Evolutionary conservation across 306 rosid species (phyloP).

Genomic region (Medicago arabica): DNA sequence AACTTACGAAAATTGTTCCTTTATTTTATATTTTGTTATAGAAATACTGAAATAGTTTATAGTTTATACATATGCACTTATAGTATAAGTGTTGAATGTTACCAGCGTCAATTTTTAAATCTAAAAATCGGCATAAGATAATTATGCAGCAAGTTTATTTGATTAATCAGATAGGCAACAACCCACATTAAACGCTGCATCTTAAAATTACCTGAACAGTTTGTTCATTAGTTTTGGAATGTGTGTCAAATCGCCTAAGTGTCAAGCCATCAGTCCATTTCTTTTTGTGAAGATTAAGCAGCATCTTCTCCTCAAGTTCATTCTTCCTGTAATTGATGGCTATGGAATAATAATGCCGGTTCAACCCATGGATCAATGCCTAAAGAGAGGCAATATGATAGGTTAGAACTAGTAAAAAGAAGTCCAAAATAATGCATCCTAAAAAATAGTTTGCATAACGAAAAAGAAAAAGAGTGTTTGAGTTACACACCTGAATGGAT

Average conservation of each 20-base stretch:
- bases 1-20: not conserved
- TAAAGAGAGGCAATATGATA: slow-evolving; percentile 35
- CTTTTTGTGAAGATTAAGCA: slow-evolving; percentile 94
- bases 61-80: not conserved
- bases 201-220: slow-evolving; percentile 75
- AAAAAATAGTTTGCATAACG: not conserved
- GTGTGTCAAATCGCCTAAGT: slow-evolving; percentile 72
- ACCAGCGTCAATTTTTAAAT: not conserved
- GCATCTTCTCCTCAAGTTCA: slow-evolving; percentile 96
- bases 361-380: slow-evolving; percentile 96
- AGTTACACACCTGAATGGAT: slow-evolving; percentile 74
- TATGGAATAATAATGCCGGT: slow-evolving; percentile 89
- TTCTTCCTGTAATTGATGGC: slow-evolving; percentile 92
- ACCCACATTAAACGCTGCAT: not conserved
- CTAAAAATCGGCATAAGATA: slow-evolving; percentile 8
- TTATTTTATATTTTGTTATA: not conserved
- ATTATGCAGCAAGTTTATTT: not conserved
- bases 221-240: slow-evolving; percentile 89
- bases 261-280: slow-evolving; percentile 97
- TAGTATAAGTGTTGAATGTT: not conserved
- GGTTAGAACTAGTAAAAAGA: slow-evolving; percentile 38
- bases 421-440: slow-evolving; percentile 17
- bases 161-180: slow-evolving; percentile 2
- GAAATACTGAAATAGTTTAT: not conserved
- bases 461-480: slow-evolving; percentile 5